Evolutionary conservation across 768 basidiomycete genomes (phyloP), one percentile per base, ranked within the genome.

Genomic region (Kwoniella dejecticola): DNA sequence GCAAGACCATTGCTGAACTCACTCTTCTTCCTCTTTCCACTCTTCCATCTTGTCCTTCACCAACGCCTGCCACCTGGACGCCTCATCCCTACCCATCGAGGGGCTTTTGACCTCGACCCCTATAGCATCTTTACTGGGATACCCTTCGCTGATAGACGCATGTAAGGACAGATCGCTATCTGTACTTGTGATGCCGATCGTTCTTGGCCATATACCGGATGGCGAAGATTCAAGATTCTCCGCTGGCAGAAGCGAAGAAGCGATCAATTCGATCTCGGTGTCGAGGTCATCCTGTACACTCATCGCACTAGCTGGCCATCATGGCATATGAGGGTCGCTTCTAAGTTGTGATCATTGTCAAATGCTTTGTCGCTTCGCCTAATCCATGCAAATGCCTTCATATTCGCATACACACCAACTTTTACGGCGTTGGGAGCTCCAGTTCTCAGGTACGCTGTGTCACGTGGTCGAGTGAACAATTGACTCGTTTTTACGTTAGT

Each of bases 221-320:
- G 26, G 10, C 17, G 58, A 58, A 2, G 57, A 23, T 21, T 24
- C 21, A 27, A 65, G 73, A 67, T 69, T 29, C 79, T 90, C 88
- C 4, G 81, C 83, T 0, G 87, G 86, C 11, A 90, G 81, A 1
- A 89, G 81, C 0, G 88, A 88, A 36, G 82, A 84, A 56, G 78
- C 80, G 24, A 90, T 83, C 38, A 89, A 79, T 46, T 85, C 82
- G 0, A 89, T 74, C 68, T 89, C 87, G 15, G 27, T 52, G 7
- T 62, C 63, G 13, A 75, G 62, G 24, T 54, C 53, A 31, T 54
- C 53, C n/a, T 47, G 60, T 15, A 41, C 30, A 24, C 27, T 31
- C 48, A 50, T 48, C 17, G 15, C 31, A 2, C 33, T 23, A n/a
- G 17, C 48, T 31, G 15, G 29, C 33, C 48, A 33, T 6, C 46